Evolutionary conservation across 768 basidiomycete species (phyloP).

Genomic region (Podaxis sp.): DNA sequence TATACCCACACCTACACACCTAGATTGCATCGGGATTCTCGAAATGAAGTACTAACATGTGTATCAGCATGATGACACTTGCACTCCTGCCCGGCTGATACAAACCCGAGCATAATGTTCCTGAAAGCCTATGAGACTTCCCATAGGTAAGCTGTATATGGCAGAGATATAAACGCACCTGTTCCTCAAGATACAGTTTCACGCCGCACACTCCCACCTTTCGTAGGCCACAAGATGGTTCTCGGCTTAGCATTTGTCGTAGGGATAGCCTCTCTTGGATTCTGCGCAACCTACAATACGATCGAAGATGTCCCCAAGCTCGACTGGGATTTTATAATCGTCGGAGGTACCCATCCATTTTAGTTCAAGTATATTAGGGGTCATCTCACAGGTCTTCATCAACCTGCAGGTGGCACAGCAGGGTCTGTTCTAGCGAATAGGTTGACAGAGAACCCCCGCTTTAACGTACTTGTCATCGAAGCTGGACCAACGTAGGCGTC

Average conservation of each 20-base stretch:
- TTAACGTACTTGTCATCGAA: constrained; percentile 15
- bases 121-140: no score
- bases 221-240: not conserved
- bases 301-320: constrained; percentile 7
- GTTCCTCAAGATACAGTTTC: not conserved
- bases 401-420: constrained; percentile 21
- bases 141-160: no score
- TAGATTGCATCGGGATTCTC: no score
- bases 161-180: no score
- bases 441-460: constrained; percentile 16
- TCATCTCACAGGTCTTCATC: not conserved
- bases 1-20: no score
- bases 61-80: no score
- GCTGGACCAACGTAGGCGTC: constrained; percentile 15
- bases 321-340: constrained; percentile 15
- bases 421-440: constrained; percentile 27
- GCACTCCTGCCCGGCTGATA: no score
- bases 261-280: not conserved
- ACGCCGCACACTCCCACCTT: not conserved
- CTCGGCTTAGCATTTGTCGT: not conserved
- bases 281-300: constrained; percentile 1
- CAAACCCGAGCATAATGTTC: no score
- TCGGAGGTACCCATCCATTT: constrained; percentile 15
- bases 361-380: not conserved
- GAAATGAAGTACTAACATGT: no score